Base-by-base conservation (phyloP, 2,329 filamentous ascomycete genomes). In the Microdochium bolleyi region DNA sequence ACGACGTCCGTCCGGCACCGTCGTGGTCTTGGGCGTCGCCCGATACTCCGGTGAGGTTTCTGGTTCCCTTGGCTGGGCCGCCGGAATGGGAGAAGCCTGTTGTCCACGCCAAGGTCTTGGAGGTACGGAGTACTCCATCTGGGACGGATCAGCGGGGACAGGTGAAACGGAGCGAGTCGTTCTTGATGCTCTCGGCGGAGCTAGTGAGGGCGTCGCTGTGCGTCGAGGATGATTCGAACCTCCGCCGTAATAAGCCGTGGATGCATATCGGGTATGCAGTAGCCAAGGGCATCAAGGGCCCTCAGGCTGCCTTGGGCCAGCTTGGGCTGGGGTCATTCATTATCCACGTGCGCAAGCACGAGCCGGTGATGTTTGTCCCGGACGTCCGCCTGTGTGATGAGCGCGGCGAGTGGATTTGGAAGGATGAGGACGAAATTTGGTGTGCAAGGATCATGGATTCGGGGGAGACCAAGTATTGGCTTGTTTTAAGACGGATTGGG, bases 11-110 rank as follows among this genome's bases (percentile, higher is more conserved):
- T 34, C 24, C 16, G 11, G 54, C 55, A 1, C 55, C 52, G 16
- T 48, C 50, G 1, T 57, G 55, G 55, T 55, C 54, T 7, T 57
- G 55, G 53, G 55, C 53, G 7, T 57, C 58, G 3, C 9, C 57
- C 13, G 54, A 59, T 34, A 57, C 57, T 2, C 22, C 34, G 21
- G 37, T 60, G 21, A 51, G 11, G 30, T 34, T 34, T 48, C 8
- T 55, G 27, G 48, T 46, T 19, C 21, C 14, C 30, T 34, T 34
- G 30, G 30, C 30, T 34, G 30, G 30, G 30, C 30, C 30, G 30
- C 30, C 30, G 30, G 30, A 34, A 34, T 34, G 30, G 30, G 30
- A 34, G 8, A 34, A 34, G 30, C 30, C 30, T 34, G 30, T 34
- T 34, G 30, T 34, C 30, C 30, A 34, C 30, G 30, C 30, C 30